phyloP scores from a whole-genome alignment of 2,329 filamentous ascomycete species.

The Aspergillus novofumigatus region DNA sequence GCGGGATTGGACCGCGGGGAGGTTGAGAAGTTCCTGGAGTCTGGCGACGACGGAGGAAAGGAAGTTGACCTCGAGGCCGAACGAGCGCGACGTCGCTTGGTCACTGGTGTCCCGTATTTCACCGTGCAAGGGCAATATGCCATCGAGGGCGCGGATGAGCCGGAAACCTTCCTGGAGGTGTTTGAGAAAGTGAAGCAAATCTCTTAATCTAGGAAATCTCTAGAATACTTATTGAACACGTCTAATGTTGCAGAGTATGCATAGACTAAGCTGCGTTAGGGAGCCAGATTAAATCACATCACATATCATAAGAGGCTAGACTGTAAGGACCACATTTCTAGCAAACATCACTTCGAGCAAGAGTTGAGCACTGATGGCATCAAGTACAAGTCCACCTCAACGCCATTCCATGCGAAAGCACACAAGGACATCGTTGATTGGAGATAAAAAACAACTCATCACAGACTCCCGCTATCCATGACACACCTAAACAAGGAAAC shows the following conservation, averaged over 20 bases:
- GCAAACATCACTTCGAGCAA: neutral
- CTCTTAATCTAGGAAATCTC: neutral
- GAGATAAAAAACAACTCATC: neutral
- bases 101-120: slow-evolving; percentile 72
- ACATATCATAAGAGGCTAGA: neutral
- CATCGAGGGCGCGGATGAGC: slow-evolving; percentile 68
- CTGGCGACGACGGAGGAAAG: slow-evolving; percentile 49
- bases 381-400: slow-evolving; percentile 3
- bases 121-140: slow-evolving; percentile 65
- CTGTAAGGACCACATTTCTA: neutral
- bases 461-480: neutral
- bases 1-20: slow-evolving; percentile 53
- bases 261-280: neutral
- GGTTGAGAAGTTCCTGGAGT: slow-evolving; percentile 52
- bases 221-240: slow-evolving; percentile 10
- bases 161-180: slow-evolving; percentile 60
- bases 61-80: slow-evolving; percentile 56
- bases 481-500: neutral
- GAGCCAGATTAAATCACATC: neutral
- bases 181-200: slow-evolving; percentile 57
- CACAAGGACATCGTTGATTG: slow-evolving; percentile 1
- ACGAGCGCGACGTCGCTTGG: slow-evolving; percentile 49
- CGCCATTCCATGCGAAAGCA: slow-evolving; percentile 17
- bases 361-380: neutral
- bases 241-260: neutral